A percentile compares a stretch with the other conserved stretches of the same genome.
These are phyloP conservation scores for Coelastrella sp. DNA, from an alignment of 139 green algal species.

Conservation along the genomic window DNA sequence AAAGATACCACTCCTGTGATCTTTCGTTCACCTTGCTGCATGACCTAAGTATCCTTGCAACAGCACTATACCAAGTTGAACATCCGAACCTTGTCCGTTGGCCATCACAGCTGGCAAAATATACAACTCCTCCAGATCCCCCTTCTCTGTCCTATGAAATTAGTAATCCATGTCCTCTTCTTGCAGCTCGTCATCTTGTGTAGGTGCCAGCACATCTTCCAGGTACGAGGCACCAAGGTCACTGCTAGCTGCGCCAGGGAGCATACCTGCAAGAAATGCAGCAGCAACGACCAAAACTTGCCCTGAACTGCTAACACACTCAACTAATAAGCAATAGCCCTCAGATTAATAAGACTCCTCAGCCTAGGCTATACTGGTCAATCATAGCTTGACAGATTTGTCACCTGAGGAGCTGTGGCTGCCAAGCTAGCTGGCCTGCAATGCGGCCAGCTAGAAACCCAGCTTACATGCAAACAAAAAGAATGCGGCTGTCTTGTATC, in stretches of 20 bases:
- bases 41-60: no score
- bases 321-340: no score
- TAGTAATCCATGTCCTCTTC: conserved; percentile 39
- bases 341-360: no score
- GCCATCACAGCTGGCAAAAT: no score
- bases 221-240: conserved; percentile 28
- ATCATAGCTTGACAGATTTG: not conserved
- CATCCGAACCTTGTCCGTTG: no score
- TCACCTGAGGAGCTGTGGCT: not conserved
- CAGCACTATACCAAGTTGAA: no score
- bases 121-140: no score
- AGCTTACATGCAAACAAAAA: not conserved
- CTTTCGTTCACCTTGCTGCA: no score
- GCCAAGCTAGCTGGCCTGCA: not conserved
- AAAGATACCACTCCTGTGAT: no score
- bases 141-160: no score
- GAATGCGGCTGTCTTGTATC: not conserved
- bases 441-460: not conserved
- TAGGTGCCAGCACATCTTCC: conserved; percentile 39
- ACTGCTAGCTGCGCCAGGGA: conserved; percentile 33
- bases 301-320: no score
- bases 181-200: conserved; percentile 8
- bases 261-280: not conserved
- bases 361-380: not conserved
- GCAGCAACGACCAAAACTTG: not conserved